These are phyloP conservation scores for Ophiostoma australiae DNA, from an alignment of 2,329 filamentous ascomycete species.

Conservation along the genomic window DNA sequence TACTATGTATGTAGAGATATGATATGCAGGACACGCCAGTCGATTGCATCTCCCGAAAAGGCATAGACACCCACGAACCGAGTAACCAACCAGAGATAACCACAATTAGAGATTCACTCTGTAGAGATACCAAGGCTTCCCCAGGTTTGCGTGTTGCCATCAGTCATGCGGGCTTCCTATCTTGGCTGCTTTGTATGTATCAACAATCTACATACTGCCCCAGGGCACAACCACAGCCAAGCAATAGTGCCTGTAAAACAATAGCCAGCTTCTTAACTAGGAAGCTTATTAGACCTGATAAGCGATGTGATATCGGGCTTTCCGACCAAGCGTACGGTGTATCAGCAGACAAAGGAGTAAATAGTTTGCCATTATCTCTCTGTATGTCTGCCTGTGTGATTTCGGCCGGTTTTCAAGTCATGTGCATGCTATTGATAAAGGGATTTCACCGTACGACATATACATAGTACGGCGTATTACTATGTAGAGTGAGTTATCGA, in stretches of 20 bases:
- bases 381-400: not conserved
- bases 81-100: not conserved
- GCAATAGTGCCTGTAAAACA: not conserved
- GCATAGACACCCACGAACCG: not conserved
- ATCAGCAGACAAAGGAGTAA: not conserved
- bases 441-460: not conserved
- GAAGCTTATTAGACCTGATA: not conserved
- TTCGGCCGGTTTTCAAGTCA: not conserved
- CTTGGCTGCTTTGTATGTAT: not conserved
- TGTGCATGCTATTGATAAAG: not conserved
- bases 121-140: constrained; percentile 10
- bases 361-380: not conserved
- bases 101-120: not conserved
- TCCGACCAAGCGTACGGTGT: not conserved
- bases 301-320: not conserved
- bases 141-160: constrained; percentile 10
- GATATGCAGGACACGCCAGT: not conserved
- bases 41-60: not conserved
- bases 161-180: not conserved
- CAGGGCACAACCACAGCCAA: not conserved
- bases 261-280: constrained; percentile 6
- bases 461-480: too few species aligned
- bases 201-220: not conserved
- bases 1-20: too few species aligned
- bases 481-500: not conserved